Conservation (phyloP, 2,329 filamentous ascomycete genomes). For the Exserohilum rostratum region DNA sequence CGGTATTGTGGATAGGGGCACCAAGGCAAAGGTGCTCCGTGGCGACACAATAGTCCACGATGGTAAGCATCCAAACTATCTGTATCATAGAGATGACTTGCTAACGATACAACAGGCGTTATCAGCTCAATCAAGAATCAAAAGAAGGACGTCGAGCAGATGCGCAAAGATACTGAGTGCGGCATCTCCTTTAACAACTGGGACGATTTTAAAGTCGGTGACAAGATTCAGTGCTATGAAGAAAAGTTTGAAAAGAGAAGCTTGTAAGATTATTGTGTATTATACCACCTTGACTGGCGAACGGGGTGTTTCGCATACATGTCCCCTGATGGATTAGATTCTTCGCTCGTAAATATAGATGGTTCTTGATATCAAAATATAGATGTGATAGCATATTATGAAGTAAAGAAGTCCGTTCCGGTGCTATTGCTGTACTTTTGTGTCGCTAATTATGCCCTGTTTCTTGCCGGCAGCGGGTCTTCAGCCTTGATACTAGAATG, state of each 20-base stretch:
- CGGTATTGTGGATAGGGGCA: conserved; percentile 69
- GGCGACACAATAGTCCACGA: conserved; percentile 75
- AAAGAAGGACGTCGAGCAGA: conserved; percentile 89
- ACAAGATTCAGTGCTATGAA: conserved; percentile 87
- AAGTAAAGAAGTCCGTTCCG: too few species aligned
- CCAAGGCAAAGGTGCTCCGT: conserved; percentile 74
- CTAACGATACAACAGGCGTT: conserved; percentile 61
- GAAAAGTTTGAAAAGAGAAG: conserved; percentile 74
- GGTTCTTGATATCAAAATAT: too few species aligned
- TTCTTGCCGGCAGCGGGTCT: too few species aligned
- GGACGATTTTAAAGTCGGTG: conserved; percentile 77
- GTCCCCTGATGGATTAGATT: too few species aligned
- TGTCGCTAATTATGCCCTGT: too few species aligned
- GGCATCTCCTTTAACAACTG: conserved; percentile 85
- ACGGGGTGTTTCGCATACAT: too few species aligned
- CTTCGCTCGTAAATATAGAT: too few species aligned
- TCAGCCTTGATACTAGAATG: too few species aligned
- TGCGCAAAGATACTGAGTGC: conserved; percentile 92
- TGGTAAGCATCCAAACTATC: conserved; percentile 63
- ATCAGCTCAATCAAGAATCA: conserved; percentile 84
- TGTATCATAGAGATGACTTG: neutral
- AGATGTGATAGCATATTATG: too few species aligned
- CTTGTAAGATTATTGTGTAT: conserved; percentile 42
- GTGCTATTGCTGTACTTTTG: too few species aligned
- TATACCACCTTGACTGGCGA: too few species aligned